Evolutionary conservation across 164 flowering plant genomes (phyloP).

Genomic region (Umbellularia californica): DNA sequence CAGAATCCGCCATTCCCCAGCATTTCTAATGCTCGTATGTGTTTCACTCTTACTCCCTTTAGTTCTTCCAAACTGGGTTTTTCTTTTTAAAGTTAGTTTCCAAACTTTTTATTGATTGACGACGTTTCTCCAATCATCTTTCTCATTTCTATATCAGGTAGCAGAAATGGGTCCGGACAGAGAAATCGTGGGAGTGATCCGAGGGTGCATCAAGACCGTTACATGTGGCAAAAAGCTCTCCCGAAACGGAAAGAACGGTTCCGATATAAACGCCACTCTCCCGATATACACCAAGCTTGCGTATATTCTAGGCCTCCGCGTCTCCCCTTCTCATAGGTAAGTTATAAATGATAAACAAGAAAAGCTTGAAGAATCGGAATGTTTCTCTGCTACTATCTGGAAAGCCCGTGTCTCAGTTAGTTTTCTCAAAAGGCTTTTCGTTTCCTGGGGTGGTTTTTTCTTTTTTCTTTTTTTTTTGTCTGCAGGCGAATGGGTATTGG

Average conservation of each 20-base stretch:
- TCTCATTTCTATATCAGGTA: slow-evolving; percentile 34
- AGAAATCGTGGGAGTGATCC: slow-evolving; percentile 71
- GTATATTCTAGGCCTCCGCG: slow-evolving; percentile 91
- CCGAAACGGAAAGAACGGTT: slow-evolving; percentile 24
- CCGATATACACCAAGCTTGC: slow-evolving; percentile 83
- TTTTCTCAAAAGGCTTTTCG: not conserved
- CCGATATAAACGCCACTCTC: slow-evolving; percentile 8
- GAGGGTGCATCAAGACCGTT: slow-evolving; percentile 93
- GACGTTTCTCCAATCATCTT: not conserved
- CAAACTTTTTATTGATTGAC: not conserved
- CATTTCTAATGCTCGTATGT: slow-evolving; percentile 77
- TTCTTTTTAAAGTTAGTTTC: no score
- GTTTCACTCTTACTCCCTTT: not conserved
- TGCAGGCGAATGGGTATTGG: slow-evolving; percentile 89
- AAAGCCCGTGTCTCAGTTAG: not conserved
- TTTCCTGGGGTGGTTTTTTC: not conserved
- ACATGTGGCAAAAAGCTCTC: slow-evolving; percentile 69
- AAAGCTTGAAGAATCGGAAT: no score
- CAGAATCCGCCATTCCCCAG: slow-evolving; percentile 87
- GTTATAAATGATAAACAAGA: not conserved
- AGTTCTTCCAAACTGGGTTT: not conserved
- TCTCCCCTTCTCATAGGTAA: slow-evolving; percentile 83
- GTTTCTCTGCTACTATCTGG: not conserved
- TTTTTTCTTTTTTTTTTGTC: not conserved
- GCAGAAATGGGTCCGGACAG: slow-evolving; percentile 42